Evolutionary conservation across 768 basidiomycete species (phyloP).

Genomic region (Suillus subluteus): DNA sequence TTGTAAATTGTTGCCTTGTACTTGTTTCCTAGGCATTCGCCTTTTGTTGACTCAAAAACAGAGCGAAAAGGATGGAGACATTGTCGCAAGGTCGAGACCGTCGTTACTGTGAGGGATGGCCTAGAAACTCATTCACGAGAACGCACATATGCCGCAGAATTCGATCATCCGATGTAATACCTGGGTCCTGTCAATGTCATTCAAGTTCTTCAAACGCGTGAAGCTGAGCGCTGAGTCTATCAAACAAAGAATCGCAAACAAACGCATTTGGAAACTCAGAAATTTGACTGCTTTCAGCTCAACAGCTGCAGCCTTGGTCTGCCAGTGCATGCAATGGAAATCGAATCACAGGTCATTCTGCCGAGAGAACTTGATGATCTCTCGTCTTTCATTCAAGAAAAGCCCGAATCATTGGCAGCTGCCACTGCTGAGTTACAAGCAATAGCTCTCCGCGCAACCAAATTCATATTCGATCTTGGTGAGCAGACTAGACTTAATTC

Average conservation of each 20-base stretch:
- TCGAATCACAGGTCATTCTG: constrained; percentile 25
- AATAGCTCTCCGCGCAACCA: constrained; percentile 68
- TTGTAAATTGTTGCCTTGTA: constrained; percentile 2
- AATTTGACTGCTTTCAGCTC: not conserved
- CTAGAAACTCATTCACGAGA: not conserved
- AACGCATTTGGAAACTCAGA: not conserved
- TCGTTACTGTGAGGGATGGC: not conserved
- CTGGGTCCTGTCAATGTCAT: too few species aligned
- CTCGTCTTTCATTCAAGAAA: constrained; percentile 56
- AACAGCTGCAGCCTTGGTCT: too few species aligned
- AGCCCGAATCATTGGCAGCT: constrained; percentile 56
- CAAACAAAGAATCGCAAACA: not conserved
- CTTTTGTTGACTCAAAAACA: not conserved
- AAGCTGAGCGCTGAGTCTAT: not conserved
- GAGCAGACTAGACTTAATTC: constrained; percentile 27
- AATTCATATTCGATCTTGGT: constrained; percentile 80
- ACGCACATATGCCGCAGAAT: too few species aligned
- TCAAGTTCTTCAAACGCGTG: too few species aligned
- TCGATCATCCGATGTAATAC: too few species aligned
- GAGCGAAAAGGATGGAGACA: not conserved
- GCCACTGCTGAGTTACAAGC: constrained; percentile 56
- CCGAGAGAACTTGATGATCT: constrained; percentile 51
- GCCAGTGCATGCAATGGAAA: constrained; percentile 11
- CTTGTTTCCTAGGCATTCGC: not conserved
- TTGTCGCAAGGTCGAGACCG: not conserved